Evolutionary conservation across 1,284 basidiomycete species (phyloP).

Genomic region (Dichomitus squalens): DNA sequence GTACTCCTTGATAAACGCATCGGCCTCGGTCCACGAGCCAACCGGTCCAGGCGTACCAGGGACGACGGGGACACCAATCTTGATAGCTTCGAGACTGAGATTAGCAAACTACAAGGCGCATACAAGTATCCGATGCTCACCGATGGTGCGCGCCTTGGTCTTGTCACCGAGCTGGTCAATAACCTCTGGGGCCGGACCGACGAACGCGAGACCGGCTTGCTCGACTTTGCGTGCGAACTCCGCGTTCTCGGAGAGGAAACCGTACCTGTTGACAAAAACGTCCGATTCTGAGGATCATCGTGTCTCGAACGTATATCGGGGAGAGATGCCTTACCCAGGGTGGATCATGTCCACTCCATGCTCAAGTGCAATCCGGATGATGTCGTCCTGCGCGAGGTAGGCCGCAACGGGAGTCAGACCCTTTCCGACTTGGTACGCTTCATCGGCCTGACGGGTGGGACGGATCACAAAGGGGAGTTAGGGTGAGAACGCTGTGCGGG

Average conservation of each 20-base stretch:
- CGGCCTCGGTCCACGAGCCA: constrained; percentile 79
- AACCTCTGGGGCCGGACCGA: constrained; percentile 95
- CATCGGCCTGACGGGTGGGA: constrained; percentile 80
- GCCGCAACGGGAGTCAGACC: constrained; percentile 95
- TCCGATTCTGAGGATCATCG: constrained; percentile 24
- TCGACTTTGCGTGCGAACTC: constrained; percentile 96
- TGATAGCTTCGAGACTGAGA: constrained; percentile 59
- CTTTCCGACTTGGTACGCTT: constrained; percentile 97
- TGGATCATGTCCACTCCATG: constrained; percentile 99
- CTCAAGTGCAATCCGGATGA: constrained; percentile 93
- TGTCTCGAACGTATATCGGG: constrained; percentile 4
- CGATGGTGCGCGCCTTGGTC: constrained; percentile 92
- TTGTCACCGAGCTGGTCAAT: constrained; percentile 99
- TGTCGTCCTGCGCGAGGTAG: constrained; percentile 97
- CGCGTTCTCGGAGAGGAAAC: constrained; percentile 98
- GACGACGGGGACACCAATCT: constrained; percentile 92
- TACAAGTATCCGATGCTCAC: constrained; percentile 39
- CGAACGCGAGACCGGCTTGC: constrained; percentile 95
- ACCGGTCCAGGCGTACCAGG: constrained; percentile 98
- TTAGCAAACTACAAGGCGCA: not conserved
- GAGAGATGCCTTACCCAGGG: constrained; percentile 69
- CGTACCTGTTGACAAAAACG: constrained; percentile 65
- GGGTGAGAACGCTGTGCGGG: not conserved
- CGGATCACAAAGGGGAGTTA: constrained; percentile 3
- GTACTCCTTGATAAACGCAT: constrained; percentile 90